Percentiles rank a stretch among this genome's conserved stretches.
These are phyloP conservation scores for Picochlorum sp. DNA, from an alignment of 139 green algal species.

Conservation along the genomic window DNA sequence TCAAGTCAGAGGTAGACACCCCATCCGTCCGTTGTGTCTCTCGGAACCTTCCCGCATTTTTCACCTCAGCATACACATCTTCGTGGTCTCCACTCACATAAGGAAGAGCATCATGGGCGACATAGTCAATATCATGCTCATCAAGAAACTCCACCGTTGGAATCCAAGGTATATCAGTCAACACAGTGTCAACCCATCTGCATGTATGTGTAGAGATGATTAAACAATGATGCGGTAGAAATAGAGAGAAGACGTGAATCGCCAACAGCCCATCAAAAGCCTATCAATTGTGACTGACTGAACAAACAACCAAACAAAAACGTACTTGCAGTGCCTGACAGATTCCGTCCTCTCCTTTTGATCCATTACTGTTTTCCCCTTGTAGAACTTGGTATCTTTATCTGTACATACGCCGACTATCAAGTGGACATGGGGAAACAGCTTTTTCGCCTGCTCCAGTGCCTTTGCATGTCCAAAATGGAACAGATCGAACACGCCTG, in stretches of 20 bases:
- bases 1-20: slow-evolving; percentile 81
- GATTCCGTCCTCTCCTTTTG: slow-evolving; percentile 77
- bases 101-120: slow-evolving; percentile 81
- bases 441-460: slow-evolving; percentile 83
- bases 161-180: slow-evolving; percentile 77
- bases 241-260: no score
- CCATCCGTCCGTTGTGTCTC: slow-evolving; percentile 81
- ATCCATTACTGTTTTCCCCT: slow-evolving; percentile 84
- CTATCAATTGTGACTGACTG: not conserved
- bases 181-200: slow-evolving; percentile 81
- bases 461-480: slow-evolving; percentile 82
- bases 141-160: slow-evolving; percentile 74
- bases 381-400: slow-evolving; percentile 63
- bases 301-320: not conserved
- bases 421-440: slow-evolving; percentile 2
- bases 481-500: slow-evolving; percentile 85
- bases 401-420: slow-evolving; percentile 80
- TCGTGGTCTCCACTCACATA: slow-evolving; percentile 50
- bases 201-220: slow-evolving; percentile 25
- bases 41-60: slow-evolving; percentile 65
- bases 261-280: no score
- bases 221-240: no score
- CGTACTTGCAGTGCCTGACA: slow-evolving; percentile 68
- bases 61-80: slow-evolving; percentile 55
- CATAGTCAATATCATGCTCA: slow-evolving; percentile 80